Base-by-base conservation (phyloP, 768 basidiomycete genomes). In the Candolleomyces aberdarensis region DNA sequence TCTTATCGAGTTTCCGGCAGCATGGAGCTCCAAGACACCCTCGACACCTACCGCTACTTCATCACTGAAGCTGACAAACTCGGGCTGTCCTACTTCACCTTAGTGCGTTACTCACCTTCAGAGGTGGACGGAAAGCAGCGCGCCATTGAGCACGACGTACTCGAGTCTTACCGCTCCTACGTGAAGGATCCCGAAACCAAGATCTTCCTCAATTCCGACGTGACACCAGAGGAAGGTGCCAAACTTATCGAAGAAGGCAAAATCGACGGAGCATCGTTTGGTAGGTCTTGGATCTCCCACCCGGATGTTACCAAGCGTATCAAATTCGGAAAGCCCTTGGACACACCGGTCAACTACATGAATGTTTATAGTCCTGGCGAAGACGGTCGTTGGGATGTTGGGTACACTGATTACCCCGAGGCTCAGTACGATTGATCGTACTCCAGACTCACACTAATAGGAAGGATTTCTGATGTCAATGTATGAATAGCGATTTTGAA, bases 11-110 rank as follows among this genome's bases (percentile, higher is more conserved):
- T 26, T 26, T 26, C 26, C 2, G 2, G 41, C 57, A 78, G 76
- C 31, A 80, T 81, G 78, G 75, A 78, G 1, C 67, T 82, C 8
- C 64, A 77, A 58, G 79, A 82, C 13, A 77, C 78, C 6, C 60
- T 80, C 40, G 75, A 75, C 19, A 79, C 78, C 0, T 81, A 61
- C 69, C 69, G 61, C 17, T 78, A 80, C 64, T 76, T 78, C 67
- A 64, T 80, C 57, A 62, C 67, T 14, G 76, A 79, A 59, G 74
- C 76, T 2, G 76, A 78, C 57, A 75, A 76, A 55, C 70, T 80
- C 9, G 67, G 63, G 22, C 48, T 75, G 29, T 44, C 73, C 0
- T 75, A 77, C 56, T 67, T 77, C 47, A 54, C 62, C 10, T 63
- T 75, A 3, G 59, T 70, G 31, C 67, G 71, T 17, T 74, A 75